Conservation (phyloP, 1,139 yeast species). For the Scheffersomyces quercinus region DNA sequence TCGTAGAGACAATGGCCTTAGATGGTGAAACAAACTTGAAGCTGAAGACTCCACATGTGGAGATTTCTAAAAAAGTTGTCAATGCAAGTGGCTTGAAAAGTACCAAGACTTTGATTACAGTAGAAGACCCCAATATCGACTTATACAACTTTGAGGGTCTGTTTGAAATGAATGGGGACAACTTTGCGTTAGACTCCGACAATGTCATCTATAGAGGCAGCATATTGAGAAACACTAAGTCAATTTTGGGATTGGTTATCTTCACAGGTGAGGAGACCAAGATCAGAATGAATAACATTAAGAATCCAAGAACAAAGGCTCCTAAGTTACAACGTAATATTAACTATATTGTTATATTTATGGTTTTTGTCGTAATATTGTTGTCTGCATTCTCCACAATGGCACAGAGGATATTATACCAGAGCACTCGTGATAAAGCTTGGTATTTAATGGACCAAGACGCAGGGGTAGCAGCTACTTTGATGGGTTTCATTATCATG, state of each 20-base stretch:
- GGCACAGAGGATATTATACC: constrained; percentile 64
- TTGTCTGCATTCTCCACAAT: constrained; percentile 80
- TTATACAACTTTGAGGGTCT: constrained; percentile 91
- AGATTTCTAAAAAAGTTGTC: constrained; percentile 50
- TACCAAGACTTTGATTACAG: constrained; percentile 54
- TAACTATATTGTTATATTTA: constrained; percentile 78
- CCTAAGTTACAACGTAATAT: constrained; percentile 86
- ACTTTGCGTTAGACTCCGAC: constrained; percentile 70
- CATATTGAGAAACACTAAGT: constrained; percentile 76
- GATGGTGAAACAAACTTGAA: constrained; percentile 97
- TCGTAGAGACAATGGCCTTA: constrained; percentile 93
- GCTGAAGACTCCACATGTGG: constrained; percentile 66
- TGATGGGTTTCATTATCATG: constrained; percentile 97
- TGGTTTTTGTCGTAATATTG: constrained; percentile 78
- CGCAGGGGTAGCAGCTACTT: constrained; percentile 86
- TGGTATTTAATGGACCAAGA: constrained; percentile 80
- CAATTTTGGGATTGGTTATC: constrained; percentile 74
- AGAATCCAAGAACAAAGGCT: constrained; percentile 86
- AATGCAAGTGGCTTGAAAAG: constrained; percentile 54
- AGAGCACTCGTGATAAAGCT: constrained; percentile 43
- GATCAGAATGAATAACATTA: constrained; percentile 91
- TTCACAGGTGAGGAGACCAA: constrained; percentile 97
- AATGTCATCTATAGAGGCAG: constrained; percentile 89
- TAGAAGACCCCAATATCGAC: constrained; percentile 91
- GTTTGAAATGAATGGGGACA: constrained; percentile 28